Base-by-base conservation (phyloP, 441 rosid genomes). In the Mallotus repandus region DNA sequence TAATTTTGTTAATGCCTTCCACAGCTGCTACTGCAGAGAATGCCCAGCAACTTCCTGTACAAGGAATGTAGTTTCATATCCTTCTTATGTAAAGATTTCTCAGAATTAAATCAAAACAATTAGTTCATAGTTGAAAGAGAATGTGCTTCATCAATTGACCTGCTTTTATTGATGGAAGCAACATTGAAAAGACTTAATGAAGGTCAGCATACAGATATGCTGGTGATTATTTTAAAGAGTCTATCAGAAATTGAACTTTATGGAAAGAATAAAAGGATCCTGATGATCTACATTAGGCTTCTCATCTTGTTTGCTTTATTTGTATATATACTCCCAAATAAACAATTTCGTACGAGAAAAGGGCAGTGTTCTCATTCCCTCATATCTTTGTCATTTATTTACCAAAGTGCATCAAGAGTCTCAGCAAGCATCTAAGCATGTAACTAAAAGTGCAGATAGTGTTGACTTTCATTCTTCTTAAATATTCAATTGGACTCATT, bases 41-140 rank as follows among this genome's bases (percentile, higher is more conserved):
- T 16, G 97, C 98, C 98, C 98, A 94, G 57, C 97, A 90, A 74
- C 94, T 85, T 73, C 96, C 92, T 90, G 89, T 29, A 29, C 43
- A 74, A 63, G 18, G 56, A 63, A 65, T n/a, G 7, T 35, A 22
- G 10, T 58, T 46, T 75, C n/a, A 68, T 63, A 63, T 71, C 18
- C 38, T 45, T 35, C n/a, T 48, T 35, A 21, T 70, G 18, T 19
- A 8, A 19, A 70, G 32, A 74, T 68, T 69, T 9, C 50, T 56
- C 9, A 22, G n/a, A 15, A 4, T 35, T n/a, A 55, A 43, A 43
- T n/a, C 16, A 45, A 29, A 54, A 32, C n/a, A 61, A 60, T 9
- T 29, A 46, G 0, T 13, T 53, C 32, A 57, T 13, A 15, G 5
- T 41, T 55, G 13, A 38, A 68, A 38, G 66, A 62, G 48, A 15